phyloP scores from a whole-genome alignment of 305 asterid genomes.

The Fraxinus angustifolia region DNA sequence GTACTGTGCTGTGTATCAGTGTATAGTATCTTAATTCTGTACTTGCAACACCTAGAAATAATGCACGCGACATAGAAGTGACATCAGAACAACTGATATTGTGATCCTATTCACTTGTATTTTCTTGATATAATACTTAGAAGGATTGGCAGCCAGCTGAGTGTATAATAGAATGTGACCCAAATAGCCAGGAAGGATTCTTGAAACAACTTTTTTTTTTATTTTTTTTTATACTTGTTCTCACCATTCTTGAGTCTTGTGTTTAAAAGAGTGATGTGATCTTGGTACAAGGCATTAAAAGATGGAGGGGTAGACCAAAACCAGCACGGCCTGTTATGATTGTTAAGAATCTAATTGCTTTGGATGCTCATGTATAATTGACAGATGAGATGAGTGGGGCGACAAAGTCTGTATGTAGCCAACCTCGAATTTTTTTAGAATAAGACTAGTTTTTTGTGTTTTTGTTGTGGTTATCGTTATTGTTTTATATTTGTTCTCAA shows the following conservation, averaged over 20 bases:
- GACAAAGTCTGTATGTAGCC: too few relatives aligned
- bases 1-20: background rate
- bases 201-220: too few relatives aligned
- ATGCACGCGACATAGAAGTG: background rate
- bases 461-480: background rate
- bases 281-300: background rate
- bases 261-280: background rate
- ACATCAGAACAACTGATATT: background rate
- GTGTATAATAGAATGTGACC: background rate
- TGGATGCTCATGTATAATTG: background rate
- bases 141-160: background rate
- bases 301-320: background rate
- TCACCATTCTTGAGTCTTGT: background rate
- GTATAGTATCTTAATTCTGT: background rate
- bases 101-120: background rate
- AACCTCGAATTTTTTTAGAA: background rate
- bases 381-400: background rate
- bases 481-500: background rate
- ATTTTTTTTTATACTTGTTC: background rate
- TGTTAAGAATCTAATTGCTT: background rate
- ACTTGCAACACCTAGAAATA: background rate
- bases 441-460: too few relatives aligned
- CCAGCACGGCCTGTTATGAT: background rate
- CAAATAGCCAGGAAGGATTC: background rate
- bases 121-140: background rate